Evolutionary conservation across 441 rosid species (phyloP).

Genomic region (Populus hybrid): DNA sequence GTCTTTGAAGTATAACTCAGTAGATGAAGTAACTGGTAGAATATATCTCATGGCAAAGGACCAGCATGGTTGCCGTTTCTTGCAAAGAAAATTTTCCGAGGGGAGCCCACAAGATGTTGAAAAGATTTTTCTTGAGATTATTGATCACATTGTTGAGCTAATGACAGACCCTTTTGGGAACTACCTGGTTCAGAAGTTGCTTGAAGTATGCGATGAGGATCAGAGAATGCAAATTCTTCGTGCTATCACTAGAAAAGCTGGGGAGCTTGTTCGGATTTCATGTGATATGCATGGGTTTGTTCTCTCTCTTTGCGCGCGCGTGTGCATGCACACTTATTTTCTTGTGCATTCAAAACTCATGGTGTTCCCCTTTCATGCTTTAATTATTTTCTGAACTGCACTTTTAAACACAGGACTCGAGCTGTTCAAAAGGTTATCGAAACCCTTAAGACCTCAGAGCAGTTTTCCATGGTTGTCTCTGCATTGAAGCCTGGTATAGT

Average conservation of each 20-base stretch:
- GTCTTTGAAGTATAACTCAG: conserved; percentile 44
- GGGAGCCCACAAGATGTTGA: conserved; percentile 58
- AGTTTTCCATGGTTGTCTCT: conserved; percentile 45
- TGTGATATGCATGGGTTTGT: conserved; percentile 5
- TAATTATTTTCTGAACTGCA: conserved; percentile 1
- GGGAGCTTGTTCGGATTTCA: conserved; percentile 63
- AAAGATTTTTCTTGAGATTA: conserved; percentile 63
- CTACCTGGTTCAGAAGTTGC: conserved; percentile 75
- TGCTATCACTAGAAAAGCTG: conserved; percentile 51
- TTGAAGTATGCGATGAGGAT: conserved; percentile 71
- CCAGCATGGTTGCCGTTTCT: conserved; percentile 75
- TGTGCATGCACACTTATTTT: too few relatives aligned
- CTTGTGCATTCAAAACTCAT: neutral
- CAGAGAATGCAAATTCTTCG: conserved; percentile 62
- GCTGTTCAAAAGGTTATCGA: conserved; percentile 79
- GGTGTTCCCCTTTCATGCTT: conserved; percentile 6
- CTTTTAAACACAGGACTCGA: conserved; percentile 52
- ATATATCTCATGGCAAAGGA: conserved; percentile 73
- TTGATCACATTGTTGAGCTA: conserved; percentile 65
- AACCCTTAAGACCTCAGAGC: conserved; percentile 55
- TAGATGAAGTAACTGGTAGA: conserved; percentile 57
- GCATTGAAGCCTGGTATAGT: conserved; percentile 65
- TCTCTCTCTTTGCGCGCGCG: too few relatives aligned
- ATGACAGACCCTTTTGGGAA: conserved; percentile 85
- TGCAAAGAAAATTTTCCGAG: conserved; percentile 72